phyloP scores from a whole-genome alignment of 208 protist genomes.

The Wallacemonas collosoma region DNA sequence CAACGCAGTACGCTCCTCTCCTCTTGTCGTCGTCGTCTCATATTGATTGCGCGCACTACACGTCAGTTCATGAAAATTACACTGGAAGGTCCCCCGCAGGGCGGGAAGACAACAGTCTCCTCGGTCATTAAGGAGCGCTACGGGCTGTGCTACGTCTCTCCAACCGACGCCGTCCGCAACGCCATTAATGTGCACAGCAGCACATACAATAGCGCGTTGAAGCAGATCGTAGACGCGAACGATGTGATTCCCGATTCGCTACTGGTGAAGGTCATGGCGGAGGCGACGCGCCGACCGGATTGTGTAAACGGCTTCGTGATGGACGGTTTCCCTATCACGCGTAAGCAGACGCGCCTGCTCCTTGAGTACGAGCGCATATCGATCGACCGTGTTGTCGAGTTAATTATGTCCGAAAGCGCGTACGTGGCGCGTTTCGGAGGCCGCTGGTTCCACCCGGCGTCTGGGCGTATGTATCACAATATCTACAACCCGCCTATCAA shows the following conservation, averaged over 20 bases:
- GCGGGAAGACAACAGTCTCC: constrained; percentile 78
- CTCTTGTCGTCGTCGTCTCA: constrained; percentile 17
- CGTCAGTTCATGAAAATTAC: constrained; percentile 61
- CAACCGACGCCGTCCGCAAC: constrained; percentile 69
- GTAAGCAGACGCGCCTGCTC: constrained; percentile 70
- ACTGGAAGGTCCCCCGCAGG: constrained; percentile 73
- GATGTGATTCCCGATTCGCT: constrained; percentile 68
- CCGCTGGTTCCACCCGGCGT: constrained; percentile 82
- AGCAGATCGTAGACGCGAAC: constrained; percentile 66
- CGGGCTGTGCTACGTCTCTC: constrained; percentile 79
- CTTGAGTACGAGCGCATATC: constrained; percentile 46
- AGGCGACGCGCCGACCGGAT: constrained; percentile 73
- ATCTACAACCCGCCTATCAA: constrained; percentile 90
- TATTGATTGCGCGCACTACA: constrained; percentile 5
- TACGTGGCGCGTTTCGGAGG: constrained; percentile 80
- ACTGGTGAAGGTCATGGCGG: constrained; percentile 65
- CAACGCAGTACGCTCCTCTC: background rate
- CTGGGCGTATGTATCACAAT: constrained; percentile 92
- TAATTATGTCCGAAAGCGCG: constrained; percentile 72
- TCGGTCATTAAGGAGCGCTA: constrained; percentile 85
- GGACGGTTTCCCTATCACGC: constrained; percentile 86
- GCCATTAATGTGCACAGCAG: constrained; percentile 65
- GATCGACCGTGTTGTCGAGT: constrained; percentile 66
- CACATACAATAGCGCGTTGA: constrained; percentile 46
- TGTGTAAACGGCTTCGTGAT: constrained; percentile 91